These are phyloP conservation scores for Crithidia sp. DNA, from an alignment of 208 protist species.

Conservation along the genomic window DNA sequence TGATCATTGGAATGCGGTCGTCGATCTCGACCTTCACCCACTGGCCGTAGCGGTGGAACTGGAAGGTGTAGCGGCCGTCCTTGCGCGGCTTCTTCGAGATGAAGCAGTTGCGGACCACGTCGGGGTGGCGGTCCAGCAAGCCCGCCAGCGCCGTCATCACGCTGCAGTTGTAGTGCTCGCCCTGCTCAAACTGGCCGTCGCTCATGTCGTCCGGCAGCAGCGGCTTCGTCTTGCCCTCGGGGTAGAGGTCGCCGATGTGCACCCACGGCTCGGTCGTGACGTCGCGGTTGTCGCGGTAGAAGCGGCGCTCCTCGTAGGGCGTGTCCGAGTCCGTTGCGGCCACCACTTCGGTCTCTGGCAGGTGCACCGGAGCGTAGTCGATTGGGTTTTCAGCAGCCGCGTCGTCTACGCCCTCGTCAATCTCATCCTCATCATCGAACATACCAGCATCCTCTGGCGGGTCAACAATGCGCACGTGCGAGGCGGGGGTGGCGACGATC, in stretches of 20 bases:
- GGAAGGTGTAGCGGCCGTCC: conserved; percentile 67
- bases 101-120: conserved; percentile 64
- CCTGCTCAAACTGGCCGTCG: conserved; percentile 61
- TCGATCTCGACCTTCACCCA: conserved; percentile 68
- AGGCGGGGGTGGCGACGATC: conserved; percentile 39
- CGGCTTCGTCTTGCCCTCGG: conserved; percentile 56
- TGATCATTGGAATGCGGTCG: conserved; percentile 62
- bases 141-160: conserved; percentile 57
- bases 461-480: conserved; percentile 69
- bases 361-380: conserved; percentile 58
- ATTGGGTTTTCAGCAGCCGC: conserved; percentile 38
- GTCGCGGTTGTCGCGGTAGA: conserved; percentile 53
- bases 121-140: conserved; percentile 49
- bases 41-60: conserved; percentile 71
- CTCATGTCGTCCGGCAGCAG: conserved; percentile 55
- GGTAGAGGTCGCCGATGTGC: conserved; percentile 76
- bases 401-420: conserved; percentile 70
- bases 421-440: conserved; percentile 80
- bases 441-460: conserved; percentile 62
- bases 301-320: conserved; percentile 60
- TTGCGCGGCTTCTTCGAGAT: conserved; percentile 54
- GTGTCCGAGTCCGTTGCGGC: conserved; percentile 52
- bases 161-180: conserved; percentile 67
- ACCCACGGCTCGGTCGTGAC: conserved; percentile 57
- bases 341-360: conserved; percentile 30